Conservation (phyloP, 805 yeast genomes). For the Wickerhamomyces tratensis region DNA sequence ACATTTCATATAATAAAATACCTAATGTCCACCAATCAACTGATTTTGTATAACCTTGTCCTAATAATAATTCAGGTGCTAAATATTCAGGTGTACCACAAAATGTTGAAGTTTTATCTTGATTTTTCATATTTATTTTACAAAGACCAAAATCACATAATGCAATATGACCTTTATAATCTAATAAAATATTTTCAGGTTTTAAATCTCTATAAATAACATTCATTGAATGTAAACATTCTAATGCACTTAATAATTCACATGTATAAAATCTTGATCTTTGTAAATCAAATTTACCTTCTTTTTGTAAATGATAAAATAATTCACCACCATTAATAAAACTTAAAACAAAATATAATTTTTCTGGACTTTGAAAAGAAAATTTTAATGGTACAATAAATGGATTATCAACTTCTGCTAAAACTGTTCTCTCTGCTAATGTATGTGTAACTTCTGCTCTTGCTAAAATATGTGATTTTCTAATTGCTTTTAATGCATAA, state of each 20-base stretch:
- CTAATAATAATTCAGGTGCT: slow-evolving; percentile 87
- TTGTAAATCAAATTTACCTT: slow-evolving; percentile 81
- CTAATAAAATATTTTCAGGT: slow-evolving; percentile 91
- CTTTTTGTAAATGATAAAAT: slow-evolving; percentile 87
- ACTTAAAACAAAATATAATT: slow-evolving; percentile 79
- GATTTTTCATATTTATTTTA: slow-evolving; percentile 86
- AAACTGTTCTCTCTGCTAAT: slow-evolving; percentile 88
- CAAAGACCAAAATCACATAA: slow-evolving; percentile 96
- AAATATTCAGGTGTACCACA: slow-evolving; percentile 98
- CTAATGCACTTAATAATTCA: slow-evolving; percentile 87
- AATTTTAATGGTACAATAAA: slow-evolving; percentile 95
- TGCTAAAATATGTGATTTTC: slow-evolving; percentile 91
- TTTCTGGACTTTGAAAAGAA: slow-evolving; percentile 95
- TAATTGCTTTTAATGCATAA: slow-evolving; percentile 87
- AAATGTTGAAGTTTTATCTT: slow-evolving; percentile 84
- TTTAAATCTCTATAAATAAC: slow-evolving; percentile 93
- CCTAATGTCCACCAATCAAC: slow-evolving; percentile 99
- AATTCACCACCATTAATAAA: slow-evolving; percentile 97
- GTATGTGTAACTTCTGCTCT: slow-evolving; percentile 95
- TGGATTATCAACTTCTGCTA: slow-evolving; percentile 88
- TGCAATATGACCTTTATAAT: slow-evolving; percentile 96
- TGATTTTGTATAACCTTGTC: slow-evolving; percentile 89
- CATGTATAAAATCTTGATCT: slow-evolving; percentile 92
- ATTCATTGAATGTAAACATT: slow-evolving; percentile 81
- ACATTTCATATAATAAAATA: slow-evolving; percentile 87